A percentile compares a stretch with the other conserved stretches of the same genome.
Evolutionary conservation across 2,329 filamentous ascomycete species (phyloP).

Genomic region (Paecilomyces dactylethromorphus): DNA sequence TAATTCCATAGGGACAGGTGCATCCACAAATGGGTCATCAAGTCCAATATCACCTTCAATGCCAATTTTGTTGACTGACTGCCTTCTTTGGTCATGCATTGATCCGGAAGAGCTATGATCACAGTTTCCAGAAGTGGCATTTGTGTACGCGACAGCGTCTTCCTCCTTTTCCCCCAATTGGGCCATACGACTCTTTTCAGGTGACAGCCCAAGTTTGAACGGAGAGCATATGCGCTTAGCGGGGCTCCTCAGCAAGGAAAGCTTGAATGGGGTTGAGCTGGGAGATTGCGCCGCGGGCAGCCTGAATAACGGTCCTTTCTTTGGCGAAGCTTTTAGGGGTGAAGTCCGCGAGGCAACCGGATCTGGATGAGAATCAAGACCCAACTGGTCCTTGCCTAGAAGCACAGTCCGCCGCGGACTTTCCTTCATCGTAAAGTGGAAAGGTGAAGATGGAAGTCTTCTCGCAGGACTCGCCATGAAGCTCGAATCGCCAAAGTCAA

Average conservation of each 20-base stretch:
- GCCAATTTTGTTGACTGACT: not conserved
- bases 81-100: not conserved
- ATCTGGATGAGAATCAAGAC: conserved; percentile 15
- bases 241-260: conserved; percentile 37
- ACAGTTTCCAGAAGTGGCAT: not conserved
- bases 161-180: not conserved
- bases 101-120: not conserved
- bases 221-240: conserved; percentile 29
- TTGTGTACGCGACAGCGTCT: not conserved
- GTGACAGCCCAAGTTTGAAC: not conserved
- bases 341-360: conserved; percentile 26
- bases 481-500: conserved; percentile 25
- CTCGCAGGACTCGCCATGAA: conserved; percentile 40
- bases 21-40: conserved; percentile 7
- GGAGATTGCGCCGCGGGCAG: conserved; percentile 15
- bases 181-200: not conserved
- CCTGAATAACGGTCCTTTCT: conserved; percentile 29
- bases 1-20: not conserved
- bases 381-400: conserved; percentile 14
- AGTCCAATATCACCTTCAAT: not conserved
- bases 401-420: conserved; percentile 31
- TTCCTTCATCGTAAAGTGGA: conserved; percentile 35
- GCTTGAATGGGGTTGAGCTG: conserved; percentile 27
- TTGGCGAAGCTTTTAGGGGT: conserved; percentile 38
- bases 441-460: conserved; percentile 38